Base-by-base conservation (phyloP, 148 eudicot species). In the Fagopyrum homotropicum region DNA sequence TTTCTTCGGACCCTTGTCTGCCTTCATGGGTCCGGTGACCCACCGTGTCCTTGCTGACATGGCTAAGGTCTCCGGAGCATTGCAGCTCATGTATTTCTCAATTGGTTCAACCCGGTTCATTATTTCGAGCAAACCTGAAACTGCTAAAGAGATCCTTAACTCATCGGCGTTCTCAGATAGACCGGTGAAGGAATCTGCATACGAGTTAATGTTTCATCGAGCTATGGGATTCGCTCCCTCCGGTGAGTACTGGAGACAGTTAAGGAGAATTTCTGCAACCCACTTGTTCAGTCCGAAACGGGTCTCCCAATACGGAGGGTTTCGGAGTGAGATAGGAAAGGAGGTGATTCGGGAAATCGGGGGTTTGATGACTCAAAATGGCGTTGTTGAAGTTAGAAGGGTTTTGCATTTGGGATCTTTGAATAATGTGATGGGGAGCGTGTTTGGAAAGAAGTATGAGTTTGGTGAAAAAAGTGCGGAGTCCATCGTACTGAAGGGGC, bases 381-480 rank as follows among this genome's bases (percentile, higher is more conserved):
- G 22, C 44, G 75, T 19, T 0, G 89, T 95, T 0, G 88, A 85
- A 79, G 76, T 95, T 0, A 89, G 80, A 54, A 84, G 17, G 12
- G 83, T 90, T 0, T 52, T 95, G 45, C 96, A 90, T 79, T 84
- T 84, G 45, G 98, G 89, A 68, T 88, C 98, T 0, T 46, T 95
- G 59, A 95, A 89, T 76, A 95, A 92, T 78, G 92, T 95, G 57
- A 95, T 90, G 98, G 85, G 76, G 89, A 90, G 88, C 29, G 98
- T 95, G 1, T 92, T 95, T 45, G 98, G 98, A 0, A 89, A 78
- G 57, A 73, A 69, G 0, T 88, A 85, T 17, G 78, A 87, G 4
- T 91, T 89, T 12, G 19, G 19, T 4, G 66, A 19, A 1, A 48
- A 43, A 26, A 44, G 5, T 29, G 14, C 3, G 46, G 45, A 35